phyloP scores from a whole-genome alignment of 495 filamentous ascomycete species.

The Elasticomyces elasticus region DNA sequence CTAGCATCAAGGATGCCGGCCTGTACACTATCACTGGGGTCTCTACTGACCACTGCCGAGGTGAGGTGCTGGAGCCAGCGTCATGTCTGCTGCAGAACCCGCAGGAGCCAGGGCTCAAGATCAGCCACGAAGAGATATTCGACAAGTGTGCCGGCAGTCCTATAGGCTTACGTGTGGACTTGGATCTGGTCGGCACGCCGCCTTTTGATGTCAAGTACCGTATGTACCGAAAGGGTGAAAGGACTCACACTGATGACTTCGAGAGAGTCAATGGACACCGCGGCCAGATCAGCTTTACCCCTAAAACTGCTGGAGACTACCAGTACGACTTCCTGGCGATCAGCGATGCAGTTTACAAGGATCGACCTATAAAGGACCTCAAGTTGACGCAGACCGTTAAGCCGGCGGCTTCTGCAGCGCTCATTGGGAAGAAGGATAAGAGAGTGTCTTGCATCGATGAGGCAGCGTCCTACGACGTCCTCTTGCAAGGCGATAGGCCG shows the following conservation, averaged over 20 bases:
- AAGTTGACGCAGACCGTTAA: constrained; percentile 84
- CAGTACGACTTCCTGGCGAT: constrained; percentile 74
- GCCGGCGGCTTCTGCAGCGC: constrained; percentile 71
- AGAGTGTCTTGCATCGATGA: constrained; percentile 73
- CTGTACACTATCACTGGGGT: constrained; percentile 75
- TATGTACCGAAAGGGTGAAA: constrained; percentile 48
- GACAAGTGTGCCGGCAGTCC: constrained; percentile 93
- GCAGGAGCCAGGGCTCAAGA: constrained; percentile 66
- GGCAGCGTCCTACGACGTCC: constrained; percentile 58
- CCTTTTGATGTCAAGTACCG: constrained; percentile 72
- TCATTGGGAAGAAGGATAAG: constrained; percentile 44
- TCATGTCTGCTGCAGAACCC: constrained; percentile 85
- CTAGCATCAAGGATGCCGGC: constrained; percentile 62
- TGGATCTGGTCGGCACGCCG: constrained; percentile 82
- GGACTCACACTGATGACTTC: constrained; percentile 40
- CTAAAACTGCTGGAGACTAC: constrained; percentile 69
- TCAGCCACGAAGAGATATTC: constrained; percentile 67
- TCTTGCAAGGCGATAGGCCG: constrained; percentile 68
- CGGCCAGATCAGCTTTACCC: constrained; percentile 74
- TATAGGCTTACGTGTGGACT: constrained; percentile 74
- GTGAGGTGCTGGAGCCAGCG: constrained; percentile 83
- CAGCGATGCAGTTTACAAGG: constrained; percentile 68
- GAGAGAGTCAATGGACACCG: constrained; percentile 55
- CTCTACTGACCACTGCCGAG: constrained; percentile 66
- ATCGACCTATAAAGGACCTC: constrained; percentile 44